These are phyloP conservation scores for Cryptococcus deneoformans DNA, from an alignment of 1,284 basidiomycete species.

Conservation along the genomic window DNA sequence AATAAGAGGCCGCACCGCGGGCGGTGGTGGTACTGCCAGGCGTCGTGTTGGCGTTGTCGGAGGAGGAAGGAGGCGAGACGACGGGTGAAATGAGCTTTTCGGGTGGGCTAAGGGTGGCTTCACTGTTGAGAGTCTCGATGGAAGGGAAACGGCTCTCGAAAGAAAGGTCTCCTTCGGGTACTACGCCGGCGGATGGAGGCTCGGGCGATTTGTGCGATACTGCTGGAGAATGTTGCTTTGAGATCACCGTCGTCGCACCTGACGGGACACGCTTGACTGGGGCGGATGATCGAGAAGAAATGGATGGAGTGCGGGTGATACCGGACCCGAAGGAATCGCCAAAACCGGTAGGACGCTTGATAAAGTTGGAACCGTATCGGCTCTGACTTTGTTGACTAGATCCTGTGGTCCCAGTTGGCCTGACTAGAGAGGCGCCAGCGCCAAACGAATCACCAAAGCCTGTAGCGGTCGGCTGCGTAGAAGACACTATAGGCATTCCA, in stretches of 20 bases:
- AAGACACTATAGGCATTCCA: constrained; percentile 22
- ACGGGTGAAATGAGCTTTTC: constrained; percentile 20
- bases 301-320: constrained; percentile 1
- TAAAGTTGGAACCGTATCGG: not conserved
- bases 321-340: constrained; percentile 27
- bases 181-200: constrained; percentile 9
- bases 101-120: constrained; percentile 15
- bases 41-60: not conserved
- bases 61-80: constrained; percentile 14
- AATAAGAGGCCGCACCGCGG: not conserved
- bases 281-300: constrained; percentile 1
- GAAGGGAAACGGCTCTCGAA: constrained; percentile 48
- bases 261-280: constrained; percentile 4
- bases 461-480: not conserved
- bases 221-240: constrained; percentile 1
- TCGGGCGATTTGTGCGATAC: constrained; percentile 5
- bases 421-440: not conserved
- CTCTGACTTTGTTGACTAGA: not conserved
- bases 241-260: not conserved
- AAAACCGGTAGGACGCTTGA: constrained; percentile 22
- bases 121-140: constrained; percentile 33
- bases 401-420: not conserved
- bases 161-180: constrained; percentile 25
- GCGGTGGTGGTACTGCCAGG: not conserved
- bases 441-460: constrained; percentile 39